Evolutionary conservation across 2,329 filamentous ascomycete species (phyloP).

Genomic region (Cadophora sp.): DNA sequence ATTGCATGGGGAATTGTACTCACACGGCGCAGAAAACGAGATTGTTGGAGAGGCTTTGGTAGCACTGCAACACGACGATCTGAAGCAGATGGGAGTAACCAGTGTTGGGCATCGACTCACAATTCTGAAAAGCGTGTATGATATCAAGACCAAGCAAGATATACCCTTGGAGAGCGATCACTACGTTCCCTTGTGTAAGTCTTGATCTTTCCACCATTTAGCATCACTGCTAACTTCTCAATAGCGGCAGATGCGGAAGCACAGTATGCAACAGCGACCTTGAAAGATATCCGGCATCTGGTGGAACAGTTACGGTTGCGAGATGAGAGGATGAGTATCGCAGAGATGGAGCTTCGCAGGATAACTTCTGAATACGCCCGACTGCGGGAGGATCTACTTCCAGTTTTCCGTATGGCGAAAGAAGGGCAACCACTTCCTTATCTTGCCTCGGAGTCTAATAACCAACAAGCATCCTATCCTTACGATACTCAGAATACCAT

Average conservation of each 20-base stretch:
- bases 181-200: slow-evolving; percentile 89
- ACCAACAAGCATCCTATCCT: slow-evolving; percentile 50
- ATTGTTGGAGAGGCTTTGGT: slow-evolving; percentile 92
- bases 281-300: slow-evolving; percentile 90
- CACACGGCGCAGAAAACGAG: slow-evolving; percentile 75
- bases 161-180: slow-evolving; percentile 91
- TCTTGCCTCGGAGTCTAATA: slow-evolving; percentile 35
- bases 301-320: slow-evolving; percentile 89
- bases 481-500: slow-evolving; percentile 58
- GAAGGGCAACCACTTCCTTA: slow-evolving; percentile 86
- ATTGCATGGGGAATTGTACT: slow-evolving; percentile 35
- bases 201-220: not conserved
- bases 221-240: slow-evolving; percentile 33
- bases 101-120: slow-evolving; percentile 95
- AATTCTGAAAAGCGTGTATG: slow-evolving; percentile 94
- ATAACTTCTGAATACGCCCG: slow-evolving; percentile 89
- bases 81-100: slow-evolving; percentile 92
- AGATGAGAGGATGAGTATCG: slow-evolving; percentile 85
- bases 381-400: slow-evolving; percentile 88
- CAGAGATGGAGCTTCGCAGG: slow-evolving; percentile 83
- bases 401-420: slow-evolving; percentile 88
- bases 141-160: slow-evolving; percentile 93
- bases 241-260: slow-evolving; percentile 87
- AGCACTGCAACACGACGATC: slow-evolving; percentile 86
- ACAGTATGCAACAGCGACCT: slow-evolving; percentile 84